These are phyloP conservation scores for Camelina neglecta DNA, from an alignment of 345 rosid genomes.

Conservation along the genomic window DNA sequence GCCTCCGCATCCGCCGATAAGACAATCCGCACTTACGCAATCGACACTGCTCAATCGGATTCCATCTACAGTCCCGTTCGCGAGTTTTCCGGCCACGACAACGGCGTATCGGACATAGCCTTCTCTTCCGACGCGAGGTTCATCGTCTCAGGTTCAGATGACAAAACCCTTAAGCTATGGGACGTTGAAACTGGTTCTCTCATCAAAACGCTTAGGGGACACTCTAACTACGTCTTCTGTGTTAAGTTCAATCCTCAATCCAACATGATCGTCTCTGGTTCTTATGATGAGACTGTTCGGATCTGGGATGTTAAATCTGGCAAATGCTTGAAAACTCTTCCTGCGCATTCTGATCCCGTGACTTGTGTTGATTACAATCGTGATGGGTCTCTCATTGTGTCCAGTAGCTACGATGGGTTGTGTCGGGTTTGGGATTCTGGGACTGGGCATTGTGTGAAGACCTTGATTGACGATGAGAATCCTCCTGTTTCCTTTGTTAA, in stretches of 20 bases:
- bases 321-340: constrained; percentile 82
- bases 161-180: constrained; percentile 91
- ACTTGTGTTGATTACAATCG: constrained; percentile 83
- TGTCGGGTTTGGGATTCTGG: constrained; percentile 89
- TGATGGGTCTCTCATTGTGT: constrained; percentile 81
- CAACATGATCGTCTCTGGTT: constrained; percentile 84
- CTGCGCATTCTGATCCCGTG: constrained; percentile 90
- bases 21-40: constrained; percentile 66
- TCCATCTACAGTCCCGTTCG: constrained; percentile 52
- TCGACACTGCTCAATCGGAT: constrained; percentile 46
- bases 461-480: constrained; percentile 85
- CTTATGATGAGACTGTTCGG: constrained; percentile 88
- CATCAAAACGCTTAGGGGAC: constrained; percentile 71
- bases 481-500: constrained; percentile 84
- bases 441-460: constrained; percentile 85
- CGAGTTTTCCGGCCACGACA: constrained; percentile 68
- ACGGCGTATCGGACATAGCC: constrained; percentile 82
- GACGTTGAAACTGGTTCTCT: constrained; percentile 68
- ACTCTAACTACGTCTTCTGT: constrained; percentile 81
- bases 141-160: constrained; percentile 92
- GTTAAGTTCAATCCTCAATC: constrained; percentile 84
- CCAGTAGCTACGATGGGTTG: constrained; percentile 89
- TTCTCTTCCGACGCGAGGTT: constrained; percentile 87
- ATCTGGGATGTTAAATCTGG: constrained; percentile 90
- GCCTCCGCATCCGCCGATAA: constrained; percentile 89